Percentiles rank a stretch among this genome's conserved stretches.
These are phyloP conservation scores for Exophiala lecanii-corni DNA, from an alignment of 2,329 filamentous ascomycete species.

Conservation along the genomic window DNA sequence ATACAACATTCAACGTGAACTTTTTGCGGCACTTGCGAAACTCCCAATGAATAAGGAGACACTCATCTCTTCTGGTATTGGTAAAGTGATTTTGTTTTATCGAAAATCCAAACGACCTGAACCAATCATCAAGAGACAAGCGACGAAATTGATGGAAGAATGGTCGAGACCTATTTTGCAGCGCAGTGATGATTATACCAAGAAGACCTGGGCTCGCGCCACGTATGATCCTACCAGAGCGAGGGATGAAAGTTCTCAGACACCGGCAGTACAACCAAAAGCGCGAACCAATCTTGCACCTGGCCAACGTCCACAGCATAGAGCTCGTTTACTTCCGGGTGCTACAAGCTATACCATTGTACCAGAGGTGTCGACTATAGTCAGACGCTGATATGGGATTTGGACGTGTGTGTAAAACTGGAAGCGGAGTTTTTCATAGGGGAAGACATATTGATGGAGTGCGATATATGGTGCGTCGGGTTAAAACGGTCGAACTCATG, in stretches of 20 bases:
- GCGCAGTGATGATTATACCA: conserved; percentile 90
- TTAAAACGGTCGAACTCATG: too few species aligned
- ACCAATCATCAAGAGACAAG: conserved; percentile 83
- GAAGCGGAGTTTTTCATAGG: too few species aligned
- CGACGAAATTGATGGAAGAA: conserved; percentile 85
- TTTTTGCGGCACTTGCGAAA: conserved; percentile 74
- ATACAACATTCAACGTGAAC: conserved; percentile 94
- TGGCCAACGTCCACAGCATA: conserved; percentile 38
- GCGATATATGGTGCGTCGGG: too few species aligned
- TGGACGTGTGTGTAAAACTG: too few species aligned
- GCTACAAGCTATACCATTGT: conserved; percentile 59
- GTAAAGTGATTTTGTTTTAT: conserved; percentile 95
- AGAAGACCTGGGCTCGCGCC: conserved; percentile 60
- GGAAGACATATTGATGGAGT: too few species aligned
- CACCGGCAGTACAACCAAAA: conserved; percentile 46
- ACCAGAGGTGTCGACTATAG: conserved; percentile 37
- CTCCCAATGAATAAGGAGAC: conserved; percentile 89
- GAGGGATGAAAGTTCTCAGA: conserved; percentile 21
- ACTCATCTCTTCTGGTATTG: conserved; percentile 84
- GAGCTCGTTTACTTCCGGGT: conserved; percentile 56
- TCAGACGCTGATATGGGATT: conserved; percentile 7
- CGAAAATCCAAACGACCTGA: conserved; percentile 91
- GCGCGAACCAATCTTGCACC: conserved; percentile 20
- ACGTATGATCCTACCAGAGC: conserved; percentile 52
- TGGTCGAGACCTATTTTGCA: conserved; percentile 95